Conservation (phyloP, 2,329 filamentous ascomycete species). For the Colletotrichum neosansevieriae region DNA sequence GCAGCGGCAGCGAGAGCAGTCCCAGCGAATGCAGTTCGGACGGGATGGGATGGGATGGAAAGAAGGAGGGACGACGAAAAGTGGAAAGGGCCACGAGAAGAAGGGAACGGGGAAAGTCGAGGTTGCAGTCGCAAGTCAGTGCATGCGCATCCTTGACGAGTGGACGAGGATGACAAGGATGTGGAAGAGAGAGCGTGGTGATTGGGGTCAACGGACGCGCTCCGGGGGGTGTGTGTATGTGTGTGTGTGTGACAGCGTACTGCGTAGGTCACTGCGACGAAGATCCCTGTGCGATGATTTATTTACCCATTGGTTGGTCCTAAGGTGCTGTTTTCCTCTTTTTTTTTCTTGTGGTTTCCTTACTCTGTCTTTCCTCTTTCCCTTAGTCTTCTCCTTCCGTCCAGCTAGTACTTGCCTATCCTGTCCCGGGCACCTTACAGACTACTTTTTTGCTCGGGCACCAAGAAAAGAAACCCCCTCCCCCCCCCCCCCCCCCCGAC, state of each 20-base stretch:
- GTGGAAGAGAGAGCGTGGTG: neutral
- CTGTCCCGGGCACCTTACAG: no score
- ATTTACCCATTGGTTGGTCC: neutral
- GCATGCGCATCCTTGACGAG: slow-evolving; percentile 23
- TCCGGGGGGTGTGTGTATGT: slow-evolving; percentile 1
- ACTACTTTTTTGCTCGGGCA: neutral
- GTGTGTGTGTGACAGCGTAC: neutral
- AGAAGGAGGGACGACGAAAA: slow-evolving; percentile 23
- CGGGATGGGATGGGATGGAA: slow-evolving; percentile 25
- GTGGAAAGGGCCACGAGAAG: slow-evolving; percentile 36
- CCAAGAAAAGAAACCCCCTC: slow-evolving; percentile 2
- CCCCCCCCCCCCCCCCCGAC: no score
- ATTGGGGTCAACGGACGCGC: neutral
- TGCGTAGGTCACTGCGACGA: neutral
- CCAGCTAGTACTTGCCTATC: neutral
- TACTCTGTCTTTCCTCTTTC: neutral
- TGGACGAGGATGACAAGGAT: slow-evolving; percentile 21
- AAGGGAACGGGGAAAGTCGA: slow-evolving; percentile 24
- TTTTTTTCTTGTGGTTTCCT: neutral
- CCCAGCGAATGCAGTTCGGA: slow-evolving; percentile 38
- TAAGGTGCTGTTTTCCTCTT: neutral
- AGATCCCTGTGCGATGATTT: slow-evolving; percentile 5
- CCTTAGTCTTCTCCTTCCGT: neutral
- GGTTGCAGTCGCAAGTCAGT: slow-evolving; percentile 25
- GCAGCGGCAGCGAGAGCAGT: slow-evolving; percentile 22